A percentile compares a stretch with the other conserved stretches of the same genome.
Evolutionary conservation across 305 asterid species (phyloP).

Genomic region (Solanum hybrid): DNA sequence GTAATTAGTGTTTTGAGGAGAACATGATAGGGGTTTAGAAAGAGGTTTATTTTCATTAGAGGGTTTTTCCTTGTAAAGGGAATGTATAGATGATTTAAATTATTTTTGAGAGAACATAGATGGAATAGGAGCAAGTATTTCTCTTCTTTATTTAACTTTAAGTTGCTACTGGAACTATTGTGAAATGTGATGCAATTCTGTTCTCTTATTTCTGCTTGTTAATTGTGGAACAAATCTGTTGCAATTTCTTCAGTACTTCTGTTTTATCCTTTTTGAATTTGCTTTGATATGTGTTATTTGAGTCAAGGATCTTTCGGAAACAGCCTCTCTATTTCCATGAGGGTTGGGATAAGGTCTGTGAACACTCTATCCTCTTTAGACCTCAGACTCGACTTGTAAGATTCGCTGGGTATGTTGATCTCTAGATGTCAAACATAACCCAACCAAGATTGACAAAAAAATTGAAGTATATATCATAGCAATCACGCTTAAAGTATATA

Average conservation of each 20-base stretch:
- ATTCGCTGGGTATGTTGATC: not conserved
- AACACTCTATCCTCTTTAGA: not conserved
- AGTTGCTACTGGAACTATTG: not conserved
- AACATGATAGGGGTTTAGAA: not conserved
- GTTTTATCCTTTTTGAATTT: not conserved
- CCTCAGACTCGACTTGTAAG: not conserved
- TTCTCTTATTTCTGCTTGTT: not conserved
- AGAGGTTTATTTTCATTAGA: not conserved
- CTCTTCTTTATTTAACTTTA: not conserved
- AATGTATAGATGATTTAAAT: constrained; percentile 1
- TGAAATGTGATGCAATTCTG: not conserved
- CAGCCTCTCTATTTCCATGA: not conserved
- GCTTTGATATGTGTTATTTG: not conserved
- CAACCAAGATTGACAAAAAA: not conserved
- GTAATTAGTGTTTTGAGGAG: constrained; percentile 5
- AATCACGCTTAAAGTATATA: not conserved
- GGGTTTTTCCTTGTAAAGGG: not conserved
- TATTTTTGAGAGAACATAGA: not conserved
- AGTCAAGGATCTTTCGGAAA: not conserved
- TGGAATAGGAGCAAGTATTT: not conserved
- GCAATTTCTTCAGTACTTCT: not conserved
- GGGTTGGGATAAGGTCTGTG: not conserved
- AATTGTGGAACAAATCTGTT: not conserved
- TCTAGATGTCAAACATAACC: not conserved
- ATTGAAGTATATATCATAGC: not conserved